A percentile compares a stretch with the other conserved stretches of the same genome.
phyloP scores from a whole-genome alignment of 345 rosid species.

The Eutrema japonicum region DNA sequence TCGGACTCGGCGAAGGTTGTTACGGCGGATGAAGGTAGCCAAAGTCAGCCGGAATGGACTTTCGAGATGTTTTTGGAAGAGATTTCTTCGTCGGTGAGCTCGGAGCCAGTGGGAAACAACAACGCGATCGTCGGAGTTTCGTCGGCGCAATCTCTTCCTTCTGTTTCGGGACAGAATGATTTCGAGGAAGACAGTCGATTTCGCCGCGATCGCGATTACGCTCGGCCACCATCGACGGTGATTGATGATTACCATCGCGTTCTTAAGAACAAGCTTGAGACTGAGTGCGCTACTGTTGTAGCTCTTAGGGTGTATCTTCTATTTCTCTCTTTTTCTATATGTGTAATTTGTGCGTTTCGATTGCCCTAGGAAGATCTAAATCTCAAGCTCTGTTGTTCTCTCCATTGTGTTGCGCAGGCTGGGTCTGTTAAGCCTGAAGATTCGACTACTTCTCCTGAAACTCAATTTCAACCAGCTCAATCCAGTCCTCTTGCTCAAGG shows the following conservation, averaged over 20 bases:
- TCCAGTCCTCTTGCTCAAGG: constrained; percentile 55
- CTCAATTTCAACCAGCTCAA: constrained; percentile 43
- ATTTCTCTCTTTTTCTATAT: neutral
- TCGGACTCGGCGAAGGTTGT: constrained; percentile 15
- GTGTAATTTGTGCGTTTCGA: constrained; percentile 20
- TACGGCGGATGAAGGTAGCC: constrained; percentile 45
- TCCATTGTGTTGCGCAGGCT: constrained; percentile 46
- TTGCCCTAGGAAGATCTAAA: constrained; percentile 29
- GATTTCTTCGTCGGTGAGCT: constrained; percentile 43
- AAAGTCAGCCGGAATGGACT: constrained; percentile 70
- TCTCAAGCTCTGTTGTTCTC: constrained; percentile 27
- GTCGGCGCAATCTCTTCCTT: constrained; percentile 46
- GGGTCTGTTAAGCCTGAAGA: constrained; percentile 62
- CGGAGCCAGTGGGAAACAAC: constrained; percentile 44
- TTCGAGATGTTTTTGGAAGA: constrained; percentile 66
- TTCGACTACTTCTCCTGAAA: constrained; percentile 46
- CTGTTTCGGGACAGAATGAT: constrained; percentile 48
- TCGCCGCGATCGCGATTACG: constrained; percentile 38
- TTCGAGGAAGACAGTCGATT: constrained; percentile 50
- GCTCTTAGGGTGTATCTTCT: constrained; percentile 50
- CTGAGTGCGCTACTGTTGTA: constrained; percentile 62
- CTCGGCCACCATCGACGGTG: constrained; percentile 35
- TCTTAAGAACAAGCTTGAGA: constrained; percentile 72
- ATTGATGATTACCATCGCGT: constrained; percentile 54
- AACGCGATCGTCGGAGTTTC: constrained; percentile 46